Evolutionary conservation across 371 early-diverging fungal species (phyloP).

Genomic region (Zancudomyces culisetae): DNA sequence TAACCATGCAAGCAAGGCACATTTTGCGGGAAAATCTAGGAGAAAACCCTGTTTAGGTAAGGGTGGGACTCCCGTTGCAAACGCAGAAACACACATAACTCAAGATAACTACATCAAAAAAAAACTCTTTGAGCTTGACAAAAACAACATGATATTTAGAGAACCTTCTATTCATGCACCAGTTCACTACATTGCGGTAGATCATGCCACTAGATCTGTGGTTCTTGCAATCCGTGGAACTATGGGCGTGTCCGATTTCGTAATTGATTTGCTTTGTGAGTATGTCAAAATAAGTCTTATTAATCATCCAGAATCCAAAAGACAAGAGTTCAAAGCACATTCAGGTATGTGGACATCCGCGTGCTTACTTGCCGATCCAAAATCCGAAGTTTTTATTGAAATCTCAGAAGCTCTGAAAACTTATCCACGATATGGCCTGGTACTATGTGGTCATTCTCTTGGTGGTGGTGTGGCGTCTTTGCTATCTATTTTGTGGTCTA

Average conservation of each 20-base stretch:
- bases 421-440: conserved; percentile 51
- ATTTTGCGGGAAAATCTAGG: too few species aligned
- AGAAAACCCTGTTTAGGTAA: too few species aligned
- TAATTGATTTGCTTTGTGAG: conserved; percentile 70
- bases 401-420: conserved; percentile 38
- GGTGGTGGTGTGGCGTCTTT: conserved; percentile 63
- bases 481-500: conserved; percentile 50
- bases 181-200: conserved; percentile 67
- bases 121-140: neutral
- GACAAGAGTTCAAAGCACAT: conserved; percentile 33
- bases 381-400: conserved; percentile 41
- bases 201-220: conserved; percentile 49
- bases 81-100: neutral
- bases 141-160: conserved; percentile 11
- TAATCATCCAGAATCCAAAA: conserved; percentile 10
- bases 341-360: conserved; percentile 64
- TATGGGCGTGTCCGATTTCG: conserved; percentile 60
- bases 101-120: neutral
- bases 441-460: conserved; percentile 59
- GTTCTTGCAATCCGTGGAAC: conserved; percentile 83
- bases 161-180: conserved; percentile 45
- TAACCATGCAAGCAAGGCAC: too few species aligned
- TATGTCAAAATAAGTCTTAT: conserved; percentile 43
- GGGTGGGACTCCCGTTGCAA: too few species aligned
- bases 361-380: conserved; percentile 33